Conservation (phyloP, 176 grass and related monocot species). For the Hsuehochloa calcarea region DNA sequence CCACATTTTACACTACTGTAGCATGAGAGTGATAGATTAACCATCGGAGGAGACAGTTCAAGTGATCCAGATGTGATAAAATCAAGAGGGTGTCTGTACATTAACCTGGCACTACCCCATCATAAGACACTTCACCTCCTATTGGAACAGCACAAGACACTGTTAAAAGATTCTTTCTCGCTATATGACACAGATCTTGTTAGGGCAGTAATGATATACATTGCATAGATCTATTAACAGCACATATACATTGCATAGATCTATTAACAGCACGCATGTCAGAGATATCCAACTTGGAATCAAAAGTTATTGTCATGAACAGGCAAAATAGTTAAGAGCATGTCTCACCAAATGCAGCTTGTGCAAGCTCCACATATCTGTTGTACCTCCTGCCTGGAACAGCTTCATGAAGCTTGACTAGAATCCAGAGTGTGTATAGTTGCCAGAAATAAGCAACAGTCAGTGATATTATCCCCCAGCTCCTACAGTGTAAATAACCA, state of each 20-base stretch:
- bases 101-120: background rate
- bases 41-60: background rate
- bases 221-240: conserved; percentile 10
- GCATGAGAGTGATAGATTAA: conserved; percentile 5
- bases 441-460: conserved; percentile 95
- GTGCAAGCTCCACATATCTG: conserved; percentile 95
- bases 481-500: conserved; percentile 59
- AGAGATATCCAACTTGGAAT: conserved; percentile 9
- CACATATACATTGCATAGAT: conserved; percentile 17
- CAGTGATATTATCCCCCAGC: conserved; percentile 92
- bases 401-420: conserved; percentile 97
- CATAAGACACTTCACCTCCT: background rate
- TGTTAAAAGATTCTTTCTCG: conserved; percentile 34
- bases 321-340: conserved; percentile 23
- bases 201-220: conserved; percentile 3
- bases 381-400: conserved; percentile 94
- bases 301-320: background rate
- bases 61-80: background rate
- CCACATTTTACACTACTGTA: background rate
- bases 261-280: background rate
- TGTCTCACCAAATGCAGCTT: conserved; percentile 92
- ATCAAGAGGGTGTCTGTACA: conserved; percentile 26
- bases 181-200: conserved; percentile 18
- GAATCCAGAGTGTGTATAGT: conserved; percentile 92
- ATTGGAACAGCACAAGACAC: conserved; percentile 23